These are phyloP conservation scores for Xylariaceae sp. DNA, from an alignment of 2,329 filamentous ascomycete genomes.

Conservation along the genomic window DNA sequence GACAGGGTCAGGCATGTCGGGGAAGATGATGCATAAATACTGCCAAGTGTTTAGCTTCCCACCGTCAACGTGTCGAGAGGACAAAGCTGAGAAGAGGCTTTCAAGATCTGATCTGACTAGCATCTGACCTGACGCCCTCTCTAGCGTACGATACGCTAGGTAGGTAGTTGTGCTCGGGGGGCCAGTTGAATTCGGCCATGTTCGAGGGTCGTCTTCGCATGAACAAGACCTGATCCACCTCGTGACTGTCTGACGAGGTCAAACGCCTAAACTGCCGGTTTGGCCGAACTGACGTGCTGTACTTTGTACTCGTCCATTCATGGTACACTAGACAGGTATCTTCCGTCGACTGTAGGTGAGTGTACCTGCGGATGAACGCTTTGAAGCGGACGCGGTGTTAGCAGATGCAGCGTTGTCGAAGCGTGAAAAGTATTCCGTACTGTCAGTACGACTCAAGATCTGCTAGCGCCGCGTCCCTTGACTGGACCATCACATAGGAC, in stretches of 20 bases:
- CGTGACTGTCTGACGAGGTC: background rate
- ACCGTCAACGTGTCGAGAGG: background rate
- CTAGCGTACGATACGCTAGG: background rate
- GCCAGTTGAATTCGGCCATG: background rate
- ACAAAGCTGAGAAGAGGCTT: conserved; percentile 2
- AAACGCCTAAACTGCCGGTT: background rate
- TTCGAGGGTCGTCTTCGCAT: background rate
- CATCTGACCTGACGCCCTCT: background rate
- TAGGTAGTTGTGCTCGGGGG: background rate
- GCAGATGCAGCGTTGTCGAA: background rate
- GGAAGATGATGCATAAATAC: background rate
- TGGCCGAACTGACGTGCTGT: background rate
- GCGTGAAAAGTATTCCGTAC: background rate
- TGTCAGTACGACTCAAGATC: background rate
- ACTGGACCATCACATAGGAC: background rate
- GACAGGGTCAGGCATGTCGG: background rate
- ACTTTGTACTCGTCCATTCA: background rate
- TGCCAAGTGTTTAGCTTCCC: background rate
- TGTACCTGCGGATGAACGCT: background rate
- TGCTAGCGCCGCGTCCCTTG: background rate
- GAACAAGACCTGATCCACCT: background rate
- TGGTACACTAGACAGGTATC: too few species aligned
- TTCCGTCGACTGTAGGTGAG: too few species aligned
- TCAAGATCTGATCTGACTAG: conserved; percentile 3
- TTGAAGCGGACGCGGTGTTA: background rate